A percentile compares a stretch with the other conserved stretches of the same genome.
Evolutionary conservation across 352 stramenopile genomes (phyloP).

Genomic region (Paralagenidium karlingii): DNA sequence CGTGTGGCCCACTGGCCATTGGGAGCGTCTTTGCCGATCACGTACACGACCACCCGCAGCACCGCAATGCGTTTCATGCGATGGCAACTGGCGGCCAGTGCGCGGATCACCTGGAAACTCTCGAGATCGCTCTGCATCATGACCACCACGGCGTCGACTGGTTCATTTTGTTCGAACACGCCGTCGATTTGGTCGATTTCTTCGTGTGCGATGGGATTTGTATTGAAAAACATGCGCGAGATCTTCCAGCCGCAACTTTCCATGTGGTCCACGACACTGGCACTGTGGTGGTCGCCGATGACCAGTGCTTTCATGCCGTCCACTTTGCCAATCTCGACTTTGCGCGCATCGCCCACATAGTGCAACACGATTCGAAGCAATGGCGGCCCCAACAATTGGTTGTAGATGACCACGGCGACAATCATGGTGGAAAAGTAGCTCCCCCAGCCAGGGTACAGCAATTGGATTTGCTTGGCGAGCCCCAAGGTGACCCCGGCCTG

Average conservation of each 20-base stretch:
- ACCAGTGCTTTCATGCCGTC: conserved; percentile 35
- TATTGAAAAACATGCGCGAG: no score
- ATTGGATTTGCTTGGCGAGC: conserved; percentile 56
- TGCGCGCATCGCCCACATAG: conserved; percentile 34
- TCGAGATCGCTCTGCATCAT: conserved; percentile 46
- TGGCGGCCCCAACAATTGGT: conserved; percentile 46
- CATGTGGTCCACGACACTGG: conserved; percentile 23
- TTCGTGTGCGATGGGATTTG: no score
- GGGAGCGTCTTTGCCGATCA: conserved; percentile 17
- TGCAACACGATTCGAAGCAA: conserved; percentile 40
- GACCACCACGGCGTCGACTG: conserved; percentile 34
- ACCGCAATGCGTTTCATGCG: conserved; percentile 26
- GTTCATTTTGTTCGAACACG: conserved; percentile 25
- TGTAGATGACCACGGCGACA: conserved; percentile 55
- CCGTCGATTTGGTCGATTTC: no score
- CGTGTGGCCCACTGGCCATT: conserved; percentile 5
- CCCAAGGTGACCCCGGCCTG: conserved; percentile 55
- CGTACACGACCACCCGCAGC: conserved; percentile 40
- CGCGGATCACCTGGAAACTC: conserved; percentile 39
- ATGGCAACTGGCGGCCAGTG: conserved; percentile 30
- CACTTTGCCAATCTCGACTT: conserved; percentile 44
- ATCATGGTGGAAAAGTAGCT: conserved; percentile 67
- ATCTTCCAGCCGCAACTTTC: conserved; percentile 52
- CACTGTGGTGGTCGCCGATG: conserved; percentile 13
- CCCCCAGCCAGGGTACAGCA: conserved; percentile 55